phyloP scores from a whole-genome alignment of 352 stramenopile genomes.

The Aphanomyces stellatus region DNA sequence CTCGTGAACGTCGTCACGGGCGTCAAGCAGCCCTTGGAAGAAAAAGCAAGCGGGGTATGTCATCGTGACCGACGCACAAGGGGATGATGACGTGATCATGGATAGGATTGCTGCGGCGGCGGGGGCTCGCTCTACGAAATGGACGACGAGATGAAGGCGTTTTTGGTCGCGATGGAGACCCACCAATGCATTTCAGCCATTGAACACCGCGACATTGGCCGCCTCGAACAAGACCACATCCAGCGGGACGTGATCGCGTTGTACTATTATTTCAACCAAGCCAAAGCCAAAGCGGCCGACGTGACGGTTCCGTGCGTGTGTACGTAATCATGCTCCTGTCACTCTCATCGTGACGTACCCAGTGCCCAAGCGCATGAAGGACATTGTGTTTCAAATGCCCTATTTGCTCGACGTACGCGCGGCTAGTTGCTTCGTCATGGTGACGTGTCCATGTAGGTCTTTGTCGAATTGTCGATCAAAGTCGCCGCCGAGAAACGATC shows the following conservation, averaged over 20 bases:
- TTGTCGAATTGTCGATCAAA: conserved; percentile 38
- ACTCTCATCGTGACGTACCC: background rate
- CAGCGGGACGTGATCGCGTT: conserved; percentile 62
- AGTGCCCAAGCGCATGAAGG: conserved; percentile 57
- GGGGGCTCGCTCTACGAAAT: conserved; percentile 7
- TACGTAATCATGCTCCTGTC: conserved; percentile 20
- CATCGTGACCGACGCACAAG: background rate
- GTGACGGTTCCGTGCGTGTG: conserved; percentile 58
- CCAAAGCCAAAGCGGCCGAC: conserved; percentile 52
- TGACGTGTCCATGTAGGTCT: background rate
- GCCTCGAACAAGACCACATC: conserved; percentile 13
- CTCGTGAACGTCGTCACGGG: background rate
- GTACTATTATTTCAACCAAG: conserved; percentile 54
- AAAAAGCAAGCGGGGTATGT: conserved; percentile 6
- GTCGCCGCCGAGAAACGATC: conserved; percentile 49
- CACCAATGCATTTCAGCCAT: conserved; percentile 10
- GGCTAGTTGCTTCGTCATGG: background rate
- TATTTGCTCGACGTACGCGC: conserved; percentile 56
- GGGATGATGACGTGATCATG: background rate
- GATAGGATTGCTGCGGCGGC: conserved; percentile 5
- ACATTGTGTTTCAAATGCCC: conserved; percentile 62
- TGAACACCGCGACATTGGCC: conserved; percentile 8
- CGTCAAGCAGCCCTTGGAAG: conserved; percentile 11
- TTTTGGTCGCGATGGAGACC: conserved; percentile 1
- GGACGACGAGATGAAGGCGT: conserved; percentile 8